phyloP scores from a whole-genome alignment of 306 rosid genomes.

The Sophora flavescens region DNA sequence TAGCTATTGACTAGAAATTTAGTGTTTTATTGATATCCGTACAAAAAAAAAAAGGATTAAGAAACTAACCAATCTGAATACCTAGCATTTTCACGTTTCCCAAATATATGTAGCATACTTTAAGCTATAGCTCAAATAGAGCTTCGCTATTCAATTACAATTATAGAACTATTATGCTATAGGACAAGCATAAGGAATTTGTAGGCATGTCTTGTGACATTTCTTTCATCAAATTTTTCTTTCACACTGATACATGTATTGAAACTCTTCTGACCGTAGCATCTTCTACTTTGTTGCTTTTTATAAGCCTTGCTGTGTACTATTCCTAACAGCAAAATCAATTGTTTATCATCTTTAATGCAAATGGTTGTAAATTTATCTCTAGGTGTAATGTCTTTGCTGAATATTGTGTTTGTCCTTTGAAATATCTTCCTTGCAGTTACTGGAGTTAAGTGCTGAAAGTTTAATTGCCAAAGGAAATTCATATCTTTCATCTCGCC shows the following conservation, averaged over 20 bases:
- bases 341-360: not conserved
- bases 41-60: conserved; percentile 8
- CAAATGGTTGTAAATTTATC: conserved; percentile 7
- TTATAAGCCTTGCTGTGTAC: conserved; percentile 7
- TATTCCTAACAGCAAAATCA: conserved; percentile 13
- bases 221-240: not conserved
- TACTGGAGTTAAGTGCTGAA: conserved; percentile 66
- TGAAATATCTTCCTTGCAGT: conserved; percentile 55
- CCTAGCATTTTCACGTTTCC: conserved; percentile 5
- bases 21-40: conserved; percentile 15
- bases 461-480: conserved; percentile 70
- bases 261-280: conserved; percentile 14
- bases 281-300: no score
- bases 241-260: conserved; percentile 16
- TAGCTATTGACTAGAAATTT: conserved; percentile 21
- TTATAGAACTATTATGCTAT: conserved; percentile 16
- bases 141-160: not conserved
- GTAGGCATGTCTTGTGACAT: not conserved
- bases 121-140: conserved; percentile 19
- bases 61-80: conserved; percentile 13
- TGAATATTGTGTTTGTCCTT: conserved; percentile 35
- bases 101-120: conserved; percentile 24
- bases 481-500: conserved; percentile 54
- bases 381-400: conserved; percentile 19
- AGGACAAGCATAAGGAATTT: not conserved